Conservation (phyloP, 73 alveolate species). For the Symbiodinium pilosum region DNA sequence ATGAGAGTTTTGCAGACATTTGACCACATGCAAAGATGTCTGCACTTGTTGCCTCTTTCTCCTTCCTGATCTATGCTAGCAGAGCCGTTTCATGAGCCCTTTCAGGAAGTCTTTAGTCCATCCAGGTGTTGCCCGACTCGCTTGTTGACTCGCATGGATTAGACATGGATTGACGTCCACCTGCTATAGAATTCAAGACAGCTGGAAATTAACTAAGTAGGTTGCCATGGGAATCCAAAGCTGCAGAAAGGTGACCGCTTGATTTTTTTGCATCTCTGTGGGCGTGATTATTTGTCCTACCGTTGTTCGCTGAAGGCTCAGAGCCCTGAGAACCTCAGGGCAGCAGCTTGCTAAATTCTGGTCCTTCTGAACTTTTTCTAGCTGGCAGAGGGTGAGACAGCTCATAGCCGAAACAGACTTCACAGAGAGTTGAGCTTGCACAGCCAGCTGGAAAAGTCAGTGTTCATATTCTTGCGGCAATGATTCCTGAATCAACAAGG, state of each 20-base stretch:
- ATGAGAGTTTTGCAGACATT: too few relatives aligned
- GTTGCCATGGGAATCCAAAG: too few relatives aligned
- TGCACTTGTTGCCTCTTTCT: too few relatives aligned
- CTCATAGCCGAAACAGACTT: not conserved
- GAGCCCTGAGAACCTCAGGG: conserved; percentile 11
- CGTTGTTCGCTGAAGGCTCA: not conserved
- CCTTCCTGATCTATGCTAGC: too few relatives aligned
- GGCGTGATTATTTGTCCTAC: not conserved
- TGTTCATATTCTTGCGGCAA: not conserved
- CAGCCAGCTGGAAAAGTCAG: conserved; percentile 13
- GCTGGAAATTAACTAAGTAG: too few relatives aligned
- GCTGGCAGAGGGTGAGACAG: not conserved
- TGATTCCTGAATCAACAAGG: not conserved
- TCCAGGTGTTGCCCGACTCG: conserved; percentile 33
- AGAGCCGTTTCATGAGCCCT: too few relatives aligned
- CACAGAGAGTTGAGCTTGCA: not conserved
- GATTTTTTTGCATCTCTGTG: too few relatives aligned
- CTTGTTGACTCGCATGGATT: too few relatives aligned
- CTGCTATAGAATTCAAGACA: too few relatives aligned
- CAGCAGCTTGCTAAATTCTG: conserved; percentile 4
- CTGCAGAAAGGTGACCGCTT: too few relatives aligned
- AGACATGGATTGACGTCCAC: too few relatives aligned
- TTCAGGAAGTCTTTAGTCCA: conserved; percentile 55
- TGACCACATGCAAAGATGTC: too few relatives aligned
- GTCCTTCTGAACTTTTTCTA: not conserved